Conservation (phyloP, 129 eudicot genomes). For the Escallonia herrerae region DNA sequence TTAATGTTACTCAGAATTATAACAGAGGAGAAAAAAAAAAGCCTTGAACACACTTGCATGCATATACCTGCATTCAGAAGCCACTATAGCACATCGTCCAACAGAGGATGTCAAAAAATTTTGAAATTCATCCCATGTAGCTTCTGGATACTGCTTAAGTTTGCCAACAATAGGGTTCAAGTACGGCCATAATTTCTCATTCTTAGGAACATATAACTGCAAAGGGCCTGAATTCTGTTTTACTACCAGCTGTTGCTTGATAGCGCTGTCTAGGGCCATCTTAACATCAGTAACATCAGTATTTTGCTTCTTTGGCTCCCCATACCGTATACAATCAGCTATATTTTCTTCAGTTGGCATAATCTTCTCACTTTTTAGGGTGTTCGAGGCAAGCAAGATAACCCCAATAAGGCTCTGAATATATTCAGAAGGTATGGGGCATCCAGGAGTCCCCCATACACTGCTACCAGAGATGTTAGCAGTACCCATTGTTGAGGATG, state of each 20-base stretch:
- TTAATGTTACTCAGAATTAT: no score
- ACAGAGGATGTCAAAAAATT: no score
- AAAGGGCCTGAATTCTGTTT: constrained; percentile 37
- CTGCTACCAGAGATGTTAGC: background rate
- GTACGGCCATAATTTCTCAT: no score
- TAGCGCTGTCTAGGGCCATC: constrained; percentile 69
- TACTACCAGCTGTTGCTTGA: constrained; percentile 65
- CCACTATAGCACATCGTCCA: no score
- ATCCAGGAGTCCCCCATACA: background rate
- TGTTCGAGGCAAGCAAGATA: constrained; percentile 67
- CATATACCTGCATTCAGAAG: no score
- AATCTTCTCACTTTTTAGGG: constrained; percentile 63
- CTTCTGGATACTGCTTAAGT: no score
- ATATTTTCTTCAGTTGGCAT: constrained; percentile 80
- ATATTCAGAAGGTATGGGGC: no score
- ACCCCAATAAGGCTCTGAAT: constrained; percentile 69
- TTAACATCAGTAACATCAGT: constrained; percentile 74
- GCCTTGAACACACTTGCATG: no score
- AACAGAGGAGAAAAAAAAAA: no score
- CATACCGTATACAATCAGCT: constrained; percentile 61
- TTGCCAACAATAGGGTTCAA: no score
- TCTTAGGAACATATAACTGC: no score
- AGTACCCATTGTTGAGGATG: constrained; percentile 7
- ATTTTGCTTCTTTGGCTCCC: constrained; percentile 49
- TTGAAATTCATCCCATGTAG: no score